phyloP scores from a whole-genome alignment of 2,329 filamentous ascomycete species.

The Paracoccidioides brasiliensis region DNA sequence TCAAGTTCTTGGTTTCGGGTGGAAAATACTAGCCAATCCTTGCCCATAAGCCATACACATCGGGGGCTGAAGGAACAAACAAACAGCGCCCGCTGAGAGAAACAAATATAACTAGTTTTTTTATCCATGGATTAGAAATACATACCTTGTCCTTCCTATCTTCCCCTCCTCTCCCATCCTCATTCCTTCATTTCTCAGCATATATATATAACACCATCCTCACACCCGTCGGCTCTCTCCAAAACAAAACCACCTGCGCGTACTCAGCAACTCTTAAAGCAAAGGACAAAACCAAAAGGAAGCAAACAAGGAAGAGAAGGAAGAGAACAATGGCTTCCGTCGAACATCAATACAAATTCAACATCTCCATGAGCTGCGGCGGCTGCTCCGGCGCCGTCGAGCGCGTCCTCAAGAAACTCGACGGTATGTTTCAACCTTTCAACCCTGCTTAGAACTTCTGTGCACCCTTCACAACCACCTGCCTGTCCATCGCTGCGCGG shows the following conservation, averaged over 20 bases:
- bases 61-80: too few species aligned
- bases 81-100: too few species aligned
- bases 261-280: not conserved
- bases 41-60: too few species aligned
- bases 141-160: too few species aligned
- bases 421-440: slow-evolving; percentile 46
- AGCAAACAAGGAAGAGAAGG: not conserved
- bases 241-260: not conserved
- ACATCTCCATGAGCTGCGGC: slow-evolving; percentile 84
- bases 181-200: too few species aligned
- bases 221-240: not conserved
- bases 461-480: not conserved
- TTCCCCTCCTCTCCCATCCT: too few species aligned
- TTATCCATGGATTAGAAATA: too few species aligned
- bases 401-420: slow-evolving; percentile 80
- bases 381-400: slow-evolving; percentile 93
- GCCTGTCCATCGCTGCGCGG: too few species aligned
- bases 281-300: not conserved
- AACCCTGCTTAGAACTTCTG: not conserved
- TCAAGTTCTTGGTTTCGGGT: too few species aligned
- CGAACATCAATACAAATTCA: slow-evolving; percentile 88
- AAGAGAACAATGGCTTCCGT: slow-evolving; percentile 19
- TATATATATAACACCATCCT: not conserved
- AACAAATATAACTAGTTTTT: too few species aligned
- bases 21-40: too few species aligned